Percentiles rank a stretch among this genome's conserved stretches.
phyloP scores from a whole-genome alignment of 768 basidiomycete genomes.

The Rhodotorula paludigena region DNA sequence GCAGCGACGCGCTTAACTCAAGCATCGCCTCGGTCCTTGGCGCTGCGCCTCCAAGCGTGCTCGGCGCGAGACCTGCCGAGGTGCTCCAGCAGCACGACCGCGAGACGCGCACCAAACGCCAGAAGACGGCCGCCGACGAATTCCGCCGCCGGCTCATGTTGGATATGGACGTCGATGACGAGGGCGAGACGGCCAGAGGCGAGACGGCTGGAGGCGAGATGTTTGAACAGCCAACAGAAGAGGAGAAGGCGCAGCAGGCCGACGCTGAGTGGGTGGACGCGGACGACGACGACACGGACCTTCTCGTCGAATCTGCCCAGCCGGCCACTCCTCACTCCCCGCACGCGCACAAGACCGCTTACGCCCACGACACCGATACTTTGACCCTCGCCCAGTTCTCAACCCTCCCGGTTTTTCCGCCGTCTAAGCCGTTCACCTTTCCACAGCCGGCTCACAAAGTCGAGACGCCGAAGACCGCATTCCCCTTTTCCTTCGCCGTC shows the following conservation, averaged over 20 bases:
- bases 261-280: background rate
- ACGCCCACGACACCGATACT: too few relatives aligned
- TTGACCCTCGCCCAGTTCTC: background rate
- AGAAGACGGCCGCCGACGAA: background rate
- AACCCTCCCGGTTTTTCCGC: background rate
- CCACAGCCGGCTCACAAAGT: background rate
- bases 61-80: background rate
- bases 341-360: too few relatives aligned
- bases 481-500: background rate
- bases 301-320: background rate
- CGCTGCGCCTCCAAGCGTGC: too few relatives aligned
- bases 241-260: background rate
- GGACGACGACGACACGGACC: background rate
- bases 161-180: background rate
- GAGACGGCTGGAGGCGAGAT: background rate
- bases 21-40: background rate
- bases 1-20: background rate
- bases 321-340: too few relatives aligned
- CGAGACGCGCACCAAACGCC: background rate
- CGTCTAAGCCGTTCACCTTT: background rate
- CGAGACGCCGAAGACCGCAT: background rate
- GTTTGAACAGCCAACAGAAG: background rate
- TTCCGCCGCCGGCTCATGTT: background rate
- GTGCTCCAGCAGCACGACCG: background rate
- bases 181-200: background rate